Evolutionary conservation across 352 stramenopile species (phyloP), one percentile per base, ranked within the genome.

Genomic region (Phytopythium montanum): DNA sequence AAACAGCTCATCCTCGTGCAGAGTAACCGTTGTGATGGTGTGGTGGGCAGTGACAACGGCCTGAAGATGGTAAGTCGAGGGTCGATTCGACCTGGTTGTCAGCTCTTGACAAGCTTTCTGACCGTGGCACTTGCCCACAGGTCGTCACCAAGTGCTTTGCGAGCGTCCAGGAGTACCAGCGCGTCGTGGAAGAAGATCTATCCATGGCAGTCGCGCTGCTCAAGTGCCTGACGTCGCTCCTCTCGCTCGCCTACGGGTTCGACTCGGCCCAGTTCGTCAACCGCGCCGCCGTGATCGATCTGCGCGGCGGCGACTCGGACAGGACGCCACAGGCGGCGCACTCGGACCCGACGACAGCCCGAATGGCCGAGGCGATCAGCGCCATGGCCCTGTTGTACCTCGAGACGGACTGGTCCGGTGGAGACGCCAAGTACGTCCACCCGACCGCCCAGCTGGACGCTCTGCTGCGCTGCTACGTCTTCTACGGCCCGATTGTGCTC

Each of bases 371-470:
- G 2, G 69, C 70, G 54, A 72, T 86, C 53, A 79, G 63, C 39
- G 19, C 45, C 13, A 55, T 88, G 28, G 72, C 76, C 1, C 55
- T 72, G 5, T 49, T 56, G 28, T 79, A 69, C 38, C 57, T 88
- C 7, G 65, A 82, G 54, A 65, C 61, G 3, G 66, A 87, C 46
- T 88, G 79, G 79, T 72, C 72, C 12, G 9, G 54, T n/a, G 67
- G 66, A 26, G 65, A 80, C 50, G 57, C 56, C 28, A 84, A 81
- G 50, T 71, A 69, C 33, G 51, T 64, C 13, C 76, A 79, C 56
- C 79, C 79, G 31, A 69, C 51, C 21, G 54, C 66, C 1, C 68
- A 84, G 16, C 36, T 88, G 6, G 69, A 77, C 18, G 44, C 80
- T 18, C 50, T 87, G 4, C 56, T 88, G 0, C 28, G 55, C 1